These are phyloP conservation scores for Mimosa pudica DNA, from an alignment of 306 rosid species.

Conservation along the genomic window DNA sequence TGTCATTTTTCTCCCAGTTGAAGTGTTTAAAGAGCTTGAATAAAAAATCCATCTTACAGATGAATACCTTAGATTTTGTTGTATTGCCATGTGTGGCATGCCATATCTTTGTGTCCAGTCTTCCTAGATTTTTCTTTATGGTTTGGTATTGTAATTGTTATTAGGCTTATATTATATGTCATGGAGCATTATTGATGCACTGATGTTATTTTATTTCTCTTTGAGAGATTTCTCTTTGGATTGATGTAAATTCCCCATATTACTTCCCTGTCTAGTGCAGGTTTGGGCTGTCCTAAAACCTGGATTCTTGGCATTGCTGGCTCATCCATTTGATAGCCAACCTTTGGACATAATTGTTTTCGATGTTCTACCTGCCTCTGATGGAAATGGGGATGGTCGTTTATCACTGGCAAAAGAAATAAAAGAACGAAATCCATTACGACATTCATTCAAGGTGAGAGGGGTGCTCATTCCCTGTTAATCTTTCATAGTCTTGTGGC, in stretches of 20 bases:
- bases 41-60: neutral
- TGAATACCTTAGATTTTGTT: neutral
- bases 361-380: conserved; percentile 72
- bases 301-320: conserved; percentile 75
- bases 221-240: neutral
- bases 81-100: neutral
- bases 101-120: neutral
- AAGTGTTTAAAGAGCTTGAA: neutral
- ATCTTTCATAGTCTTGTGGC: conserved; percentile 10
- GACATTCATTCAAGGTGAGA: conserved; percentile 67
- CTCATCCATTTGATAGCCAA: conserved; percentile 65
- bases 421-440: conserved; percentile 65
- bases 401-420: conserved; percentile 66
- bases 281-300: conserved; percentile 82
- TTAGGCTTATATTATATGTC: neutral
- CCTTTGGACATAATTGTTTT: conserved; percentile 72
- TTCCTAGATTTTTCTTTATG: neutral
- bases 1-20: conserved; percentile 5
- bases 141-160: neutral
- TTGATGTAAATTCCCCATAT: conserved; percentile 7
- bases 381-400: conserved; percentile 75
- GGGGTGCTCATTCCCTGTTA: conserved; percentile 25
- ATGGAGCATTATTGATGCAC: neutral
- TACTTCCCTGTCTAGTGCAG: conserved; percentile 40
- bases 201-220: neutral